Evolutionary conservation across 2,329 filamentous ascomycete species (phyloP).

Genomic region (Aureobasidium sp.): DNA sequence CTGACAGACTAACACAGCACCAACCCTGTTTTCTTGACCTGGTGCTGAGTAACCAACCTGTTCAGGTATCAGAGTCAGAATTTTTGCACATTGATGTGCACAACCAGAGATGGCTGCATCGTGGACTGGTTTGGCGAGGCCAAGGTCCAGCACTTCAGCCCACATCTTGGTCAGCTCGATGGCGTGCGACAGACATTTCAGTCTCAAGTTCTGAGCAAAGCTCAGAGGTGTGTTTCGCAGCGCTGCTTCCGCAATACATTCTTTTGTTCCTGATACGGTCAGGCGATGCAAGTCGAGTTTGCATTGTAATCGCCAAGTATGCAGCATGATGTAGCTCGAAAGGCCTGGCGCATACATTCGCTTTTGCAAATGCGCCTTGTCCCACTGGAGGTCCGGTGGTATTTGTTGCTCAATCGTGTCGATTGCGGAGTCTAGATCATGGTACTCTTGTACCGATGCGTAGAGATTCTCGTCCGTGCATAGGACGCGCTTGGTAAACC

Average conservation of each 20-base stretch:
- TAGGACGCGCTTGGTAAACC: not conserved
- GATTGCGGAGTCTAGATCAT: not conserved
- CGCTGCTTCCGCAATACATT: not conserved
- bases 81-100: constrained; percentile 9
- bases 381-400: not conserved
- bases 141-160: constrained; percentile 4
- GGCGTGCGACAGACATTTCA: not conserved
- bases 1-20: not conserved
- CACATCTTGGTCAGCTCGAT: constrained; percentile 8
- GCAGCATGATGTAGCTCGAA: constrained; percentile 1
- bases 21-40: not conserved
- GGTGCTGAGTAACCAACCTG: not conserved
- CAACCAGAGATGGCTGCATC: constrained; percentile 5
- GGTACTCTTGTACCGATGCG: not conserved
- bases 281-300: not conserved
- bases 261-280: not conserved
- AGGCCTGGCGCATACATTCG: not conserved
- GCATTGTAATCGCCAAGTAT: constrained; percentile 3
- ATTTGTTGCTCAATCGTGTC: not conserved
- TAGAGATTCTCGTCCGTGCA: not conserved
- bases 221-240: not conserved
- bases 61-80: not conserved
- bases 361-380: not conserved
- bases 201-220: not conserved
- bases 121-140: constrained; percentile 1